Conservation (phyloP, 2,329 filamentous ascomycete species). For the Sporothrix brunneoviolacea region DNA sequence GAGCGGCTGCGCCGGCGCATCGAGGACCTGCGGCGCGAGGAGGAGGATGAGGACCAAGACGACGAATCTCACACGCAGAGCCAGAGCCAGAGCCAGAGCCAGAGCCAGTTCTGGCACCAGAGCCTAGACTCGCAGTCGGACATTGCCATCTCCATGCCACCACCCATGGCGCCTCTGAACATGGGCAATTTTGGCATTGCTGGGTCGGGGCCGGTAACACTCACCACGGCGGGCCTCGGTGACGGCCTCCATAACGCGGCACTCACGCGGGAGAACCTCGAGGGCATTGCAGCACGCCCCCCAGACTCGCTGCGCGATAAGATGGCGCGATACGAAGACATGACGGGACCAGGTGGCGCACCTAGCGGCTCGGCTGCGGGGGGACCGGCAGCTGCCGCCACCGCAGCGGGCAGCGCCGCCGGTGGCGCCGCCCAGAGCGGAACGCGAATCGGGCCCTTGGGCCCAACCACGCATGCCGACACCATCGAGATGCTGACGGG, state of each 20-base stretch:
- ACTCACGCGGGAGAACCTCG: constrained; percentile 72
- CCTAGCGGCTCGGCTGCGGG: too few relatives aligned
- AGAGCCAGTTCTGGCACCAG: constrained; percentile 9
- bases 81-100: constrained; percentile 46
- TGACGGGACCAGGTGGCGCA: too few relatives aligned
- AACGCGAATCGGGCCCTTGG: background rate
- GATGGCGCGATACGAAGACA: constrained; percentile 72
- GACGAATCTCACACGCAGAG: constrained; percentile 59
- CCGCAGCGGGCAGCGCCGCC: background rate
- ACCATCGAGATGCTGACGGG: constrained; percentile 92
- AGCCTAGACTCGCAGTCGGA: constrained; percentile 33
- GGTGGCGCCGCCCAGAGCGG: background rate
- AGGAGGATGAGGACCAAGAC: constrained; percentile 67
- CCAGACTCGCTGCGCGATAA: constrained; percentile 77
- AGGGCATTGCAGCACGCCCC: constrained; percentile 60
- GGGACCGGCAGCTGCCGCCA: too few relatives aligned
- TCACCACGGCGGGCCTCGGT: too few relatives aligned
- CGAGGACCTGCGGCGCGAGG: constrained; percentile 75
- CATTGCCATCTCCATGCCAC: constrained; percentile 30
- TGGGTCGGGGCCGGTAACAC: constrained; percentile 34
- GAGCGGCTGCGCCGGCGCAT: constrained; percentile 80
- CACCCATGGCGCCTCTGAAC: constrained; percentile 51
- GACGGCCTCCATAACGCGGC: too few relatives aligned
- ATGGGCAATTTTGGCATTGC: background rate
- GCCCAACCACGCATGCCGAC: constrained; percentile 46